These are phyloP conservation scores for Cutaneotrichosporon arboriforme DNA, from an alignment of 1,284 basidiomycete genomes.

Conservation along the genomic window DNA sequence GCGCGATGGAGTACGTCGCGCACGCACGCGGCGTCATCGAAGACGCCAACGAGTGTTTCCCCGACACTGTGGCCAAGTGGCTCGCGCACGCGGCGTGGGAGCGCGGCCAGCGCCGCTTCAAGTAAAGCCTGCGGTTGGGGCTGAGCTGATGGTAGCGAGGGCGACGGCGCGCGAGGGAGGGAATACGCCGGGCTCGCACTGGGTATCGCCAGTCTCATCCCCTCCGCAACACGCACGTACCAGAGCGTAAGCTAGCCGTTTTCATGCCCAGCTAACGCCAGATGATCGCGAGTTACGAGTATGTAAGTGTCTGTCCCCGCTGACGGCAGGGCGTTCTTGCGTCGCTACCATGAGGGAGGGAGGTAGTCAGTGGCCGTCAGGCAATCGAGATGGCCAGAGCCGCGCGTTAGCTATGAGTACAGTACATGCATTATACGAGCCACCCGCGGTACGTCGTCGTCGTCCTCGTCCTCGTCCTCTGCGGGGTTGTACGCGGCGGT, in stretches of 20 bases:
- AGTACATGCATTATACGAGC: conserved; percentile 10
- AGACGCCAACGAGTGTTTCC: too few species aligned
- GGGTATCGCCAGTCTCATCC: not conserved
- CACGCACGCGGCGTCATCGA: not conserved
- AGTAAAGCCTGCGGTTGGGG: too few species aligned
- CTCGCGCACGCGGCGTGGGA: too few species aligned
- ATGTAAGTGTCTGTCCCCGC: not conserved
- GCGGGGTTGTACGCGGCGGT: too few species aligned
- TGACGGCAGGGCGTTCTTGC: not conserved
- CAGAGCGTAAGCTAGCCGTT: not conserved
- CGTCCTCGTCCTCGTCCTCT: too few species aligned
- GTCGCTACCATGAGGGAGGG: not conserved
- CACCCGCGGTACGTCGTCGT: conserved; percentile 16
- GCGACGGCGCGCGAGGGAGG: not conserved
- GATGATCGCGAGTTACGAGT: conserved; percentile 8
- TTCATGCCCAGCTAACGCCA: not conserved
- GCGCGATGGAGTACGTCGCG: not conserved
- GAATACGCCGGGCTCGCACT: conserved; percentile 6
- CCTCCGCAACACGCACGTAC: not conserved
- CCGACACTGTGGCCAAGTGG: too few species aligned
- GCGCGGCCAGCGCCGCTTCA: too few species aligned
- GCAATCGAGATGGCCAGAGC: too few species aligned
- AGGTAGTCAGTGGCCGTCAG: too few species aligned
- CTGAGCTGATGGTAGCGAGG: not conserved
- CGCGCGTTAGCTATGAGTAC: too few species aligned